These are phyloP conservation scores for Podaxis sp. DNA, from an alignment of 768 basidiomycete genomes.

Conservation along the genomic window DNA sequence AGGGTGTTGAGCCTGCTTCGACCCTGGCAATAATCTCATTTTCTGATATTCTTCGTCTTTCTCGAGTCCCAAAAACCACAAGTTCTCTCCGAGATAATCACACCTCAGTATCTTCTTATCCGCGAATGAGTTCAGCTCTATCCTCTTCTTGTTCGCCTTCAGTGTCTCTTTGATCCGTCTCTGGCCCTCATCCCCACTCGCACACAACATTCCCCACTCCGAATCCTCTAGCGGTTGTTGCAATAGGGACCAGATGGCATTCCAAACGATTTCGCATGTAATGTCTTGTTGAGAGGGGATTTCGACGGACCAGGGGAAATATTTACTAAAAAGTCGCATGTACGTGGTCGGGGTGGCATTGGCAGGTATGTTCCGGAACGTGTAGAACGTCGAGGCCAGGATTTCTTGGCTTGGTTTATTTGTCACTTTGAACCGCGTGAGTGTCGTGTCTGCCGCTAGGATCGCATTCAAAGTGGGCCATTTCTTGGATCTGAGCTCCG, in stretches of 20 bases:
- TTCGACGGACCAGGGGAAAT: constrained; percentile 65
- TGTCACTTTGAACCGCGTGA: constrained; percentile 45
- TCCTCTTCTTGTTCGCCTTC: constrained; percentile 46
- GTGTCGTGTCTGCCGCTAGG: constrained; percentile 48
- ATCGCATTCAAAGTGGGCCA: constrained; percentile 50
- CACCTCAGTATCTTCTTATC: constrained; percentile 46
- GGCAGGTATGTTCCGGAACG: constrained; percentile 32
- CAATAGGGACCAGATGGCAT: constrained; percentile 43
- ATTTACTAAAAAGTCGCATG: constrained; percentile 52
- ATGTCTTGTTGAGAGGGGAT: constrained; percentile 34
- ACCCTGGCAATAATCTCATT: constrained; percentile 43
- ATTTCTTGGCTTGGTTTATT: constrained; percentile 39
- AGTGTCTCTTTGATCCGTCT: constrained; percentile 40
- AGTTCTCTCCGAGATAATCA: constrained; percentile 58
- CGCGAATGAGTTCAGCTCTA: constrained; percentile 29
- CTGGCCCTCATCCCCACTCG: constrained; percentile 24
- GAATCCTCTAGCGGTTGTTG: constrained; percentile 56
- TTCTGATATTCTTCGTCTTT: constrained; percentile 54
- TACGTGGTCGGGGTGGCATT: constrained; percentile 31
- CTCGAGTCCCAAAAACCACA: constrained; percentile 60
- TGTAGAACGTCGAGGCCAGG: constrained; percentile 35
- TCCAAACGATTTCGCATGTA: constrained; percentile 54
- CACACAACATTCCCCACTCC: constrained; percentile 48
- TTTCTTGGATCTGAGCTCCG: constrained; percentile 24
- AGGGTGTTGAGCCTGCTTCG: constrained; percentile 13